Base-by-base conservation (phyloP, 2,329 filamentous ascomycete species). In the Tolypocladium paradoxum region DNA sequence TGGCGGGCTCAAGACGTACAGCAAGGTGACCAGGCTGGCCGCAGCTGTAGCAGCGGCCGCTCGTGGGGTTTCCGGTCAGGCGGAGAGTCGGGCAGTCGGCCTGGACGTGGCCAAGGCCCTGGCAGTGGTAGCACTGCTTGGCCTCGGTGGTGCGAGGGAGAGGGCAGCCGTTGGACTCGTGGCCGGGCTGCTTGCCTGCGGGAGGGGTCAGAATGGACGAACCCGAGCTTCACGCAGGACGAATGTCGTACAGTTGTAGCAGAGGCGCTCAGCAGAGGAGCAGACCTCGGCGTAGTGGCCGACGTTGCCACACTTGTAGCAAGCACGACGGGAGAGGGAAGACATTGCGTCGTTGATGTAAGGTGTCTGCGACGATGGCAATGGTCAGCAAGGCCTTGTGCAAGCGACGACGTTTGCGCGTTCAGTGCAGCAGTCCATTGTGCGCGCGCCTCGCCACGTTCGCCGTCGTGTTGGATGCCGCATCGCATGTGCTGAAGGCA, bases 111-210 rank as follows among this genome's bases (percentile, higher is more conserved):
- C 93, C 93, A 57, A 97, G 83, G 55, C 93, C 93, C 78, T 97
- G 93, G 81, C 93, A 99, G 77, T 97, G 93, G 73, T 99, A 99
- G 83, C 93, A 99, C 80, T 99, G 93, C 84, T 99, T 99, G 51
- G 90, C 90, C 76, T 99, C 93, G 60, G 93, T 96, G 57, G 92
- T 96, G 72, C 93, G 87, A 66, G 93, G 93, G 68, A 92, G 85
- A 64, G 93, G 93, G 81, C 93, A 99, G 72, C 87, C 88, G 76
- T 95, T 97, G 61, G 92, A 97, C 78, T 99, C 93, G 74, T 99
- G 93, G 70, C 90, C 87, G 57, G 88, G 88, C 76, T 92, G 87
- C 78, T 92, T 92, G 84, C 83, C 83, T 85, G 50, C 12, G 37
- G 56, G 18, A 27, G 29, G 12, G 12, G 49, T 51, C 31, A 46